Evolutionary conservation across 352 stramenopile genomes (phyloP), one percentile per base, ranked within the genome.

Genomic region (Phytopythium helicoides): DNA sequence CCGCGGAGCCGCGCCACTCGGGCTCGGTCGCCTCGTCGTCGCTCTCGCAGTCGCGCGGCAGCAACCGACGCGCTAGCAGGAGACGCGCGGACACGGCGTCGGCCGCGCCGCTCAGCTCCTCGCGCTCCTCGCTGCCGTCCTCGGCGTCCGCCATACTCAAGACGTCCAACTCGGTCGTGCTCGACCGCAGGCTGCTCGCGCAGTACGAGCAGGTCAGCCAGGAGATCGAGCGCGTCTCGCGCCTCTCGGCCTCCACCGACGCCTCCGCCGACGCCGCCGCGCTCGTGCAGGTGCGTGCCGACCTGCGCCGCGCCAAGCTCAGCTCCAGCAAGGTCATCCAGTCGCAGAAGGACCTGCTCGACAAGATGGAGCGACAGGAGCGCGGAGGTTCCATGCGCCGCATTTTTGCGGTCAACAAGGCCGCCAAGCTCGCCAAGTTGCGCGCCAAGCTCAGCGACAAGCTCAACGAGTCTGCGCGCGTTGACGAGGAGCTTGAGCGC

Each of bases 341-440:
- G 54, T 85, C 74, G 37, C 81, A 92, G 58, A 89, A 90, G 52
- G 79, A 88, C 52, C 55, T 92, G 42, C 71, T 92, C 44, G 77
- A 92, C 59, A 92, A 92, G 54, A 86, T 92, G 60, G 81, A 89
- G 62, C 70, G 67, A 40, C 79, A 89, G 40, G 81, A 92, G 47
- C 76, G 76, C 21, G 66, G 76, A 37, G 68, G 76, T 1, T 21
- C 41, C 3, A 59, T 89, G 23, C 79, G 81, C 1, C 72, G 76
- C 22, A 76, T 89, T 16, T 89, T 92, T 53, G 76, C 76, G 9
- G 55, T 91, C 42, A 89, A 92, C 54, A 77, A 76, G 12, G 68
- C 79, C 6, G 68, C 79, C 37, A 86, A 83, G 46, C 83, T 89
- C 66, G 73, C 83, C 52, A 88, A 87, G 56, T 63, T 92, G 44